Conservation (phyloP, 495 filamentous ascomycete genomes). For the Aspergillus olivimuriae region DNA sequence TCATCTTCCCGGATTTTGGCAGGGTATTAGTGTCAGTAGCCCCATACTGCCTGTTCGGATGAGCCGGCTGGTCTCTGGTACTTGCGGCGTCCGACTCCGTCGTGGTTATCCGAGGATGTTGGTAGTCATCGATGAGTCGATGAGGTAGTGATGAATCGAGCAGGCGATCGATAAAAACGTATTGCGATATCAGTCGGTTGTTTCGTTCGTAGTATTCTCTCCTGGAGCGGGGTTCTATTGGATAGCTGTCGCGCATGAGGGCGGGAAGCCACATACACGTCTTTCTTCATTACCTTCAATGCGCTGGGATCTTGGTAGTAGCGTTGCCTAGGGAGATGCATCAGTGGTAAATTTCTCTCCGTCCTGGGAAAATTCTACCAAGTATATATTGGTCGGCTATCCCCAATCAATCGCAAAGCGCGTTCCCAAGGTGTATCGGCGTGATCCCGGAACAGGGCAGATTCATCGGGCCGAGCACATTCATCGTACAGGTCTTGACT, state of each 20-base stretch:
- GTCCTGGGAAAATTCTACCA: conserved; percentile 19
- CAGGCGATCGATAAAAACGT: conserved; percentile 85
- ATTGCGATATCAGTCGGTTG: conserved; percentile 78
- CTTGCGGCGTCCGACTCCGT: conserved; percentile 12
- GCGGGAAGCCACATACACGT: conserved; percentile 19
- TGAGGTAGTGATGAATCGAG: conserved; percentile 84
- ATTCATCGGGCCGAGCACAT: conserved; percentile 5
- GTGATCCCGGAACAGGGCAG: too few relatives aligned
- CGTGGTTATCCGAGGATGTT: conserved; percentile 22
- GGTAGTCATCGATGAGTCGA: conserved; percentile 82
- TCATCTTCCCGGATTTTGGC: conserved; percentile 42
- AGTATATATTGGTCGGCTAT: conserved; percentile 28
- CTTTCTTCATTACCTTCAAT: conserved; percentile 20
- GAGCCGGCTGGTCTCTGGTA: conserved; percentile 5
- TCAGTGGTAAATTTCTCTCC: neutral
- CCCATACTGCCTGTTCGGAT: conserved; percentile 3
- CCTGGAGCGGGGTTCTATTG: conserved; percentile 9
- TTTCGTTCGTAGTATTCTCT: conserved; percentile 78
- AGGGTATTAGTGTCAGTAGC: conserved; percentile 7
- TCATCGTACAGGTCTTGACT: conserved; percentile 19
- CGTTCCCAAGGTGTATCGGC: conserved; percentile 15
- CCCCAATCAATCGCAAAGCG: conserved; percentile 26
- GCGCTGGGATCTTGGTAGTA: conserved; percentile 28
- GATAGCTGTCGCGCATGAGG: neutral
- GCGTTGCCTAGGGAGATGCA: conserved; percentile 18